These are phyloP conservation scores for Oryza australiensis DNA, from an alignment of 176 grass and related monocot species.

Conservation along the genomic window DNA sequence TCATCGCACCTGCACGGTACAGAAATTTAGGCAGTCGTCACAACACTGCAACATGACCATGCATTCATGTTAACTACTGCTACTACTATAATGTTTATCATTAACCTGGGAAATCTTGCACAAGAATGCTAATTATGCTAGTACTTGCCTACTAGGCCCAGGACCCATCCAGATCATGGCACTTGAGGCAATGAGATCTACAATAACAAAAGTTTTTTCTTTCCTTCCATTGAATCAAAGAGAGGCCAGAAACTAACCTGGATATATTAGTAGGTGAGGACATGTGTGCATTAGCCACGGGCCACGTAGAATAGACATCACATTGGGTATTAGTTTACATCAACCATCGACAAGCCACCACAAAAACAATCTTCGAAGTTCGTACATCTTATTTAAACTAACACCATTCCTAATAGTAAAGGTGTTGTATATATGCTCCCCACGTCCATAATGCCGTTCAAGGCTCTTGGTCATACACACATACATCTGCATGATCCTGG, in stretches of 20 bases:
- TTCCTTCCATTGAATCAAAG: background rate
- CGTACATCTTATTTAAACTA: background rate
- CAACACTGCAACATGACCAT: background rate
- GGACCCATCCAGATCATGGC: background rate
- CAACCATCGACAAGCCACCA: background rate
- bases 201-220: background rate
- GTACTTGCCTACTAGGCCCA: background rate
- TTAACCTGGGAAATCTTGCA: constrained; percentile 13
- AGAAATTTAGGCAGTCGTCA: constrained; percentile 31
- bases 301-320: background rate
- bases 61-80: background rate
- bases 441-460: constrained; percentile 3
- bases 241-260: background rate
- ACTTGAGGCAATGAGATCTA: background rate
- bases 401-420: constrained; percentile 8
- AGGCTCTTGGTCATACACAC: background rate
- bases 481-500: constrained; percentile 22
- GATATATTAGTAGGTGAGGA: background rate
- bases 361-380: constrained; percentile 2
- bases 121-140: background rate
- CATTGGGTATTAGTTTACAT: background rate
- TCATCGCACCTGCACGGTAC: constrained; percentile 4
- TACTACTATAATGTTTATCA: background rate
- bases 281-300: background rate
- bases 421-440: constrained; percentile 23